Evolutionary conservation across 2,329 filamentous ascomycete species (phyloP).

Genomic region (Teratosphaeria destructans): DNA sequence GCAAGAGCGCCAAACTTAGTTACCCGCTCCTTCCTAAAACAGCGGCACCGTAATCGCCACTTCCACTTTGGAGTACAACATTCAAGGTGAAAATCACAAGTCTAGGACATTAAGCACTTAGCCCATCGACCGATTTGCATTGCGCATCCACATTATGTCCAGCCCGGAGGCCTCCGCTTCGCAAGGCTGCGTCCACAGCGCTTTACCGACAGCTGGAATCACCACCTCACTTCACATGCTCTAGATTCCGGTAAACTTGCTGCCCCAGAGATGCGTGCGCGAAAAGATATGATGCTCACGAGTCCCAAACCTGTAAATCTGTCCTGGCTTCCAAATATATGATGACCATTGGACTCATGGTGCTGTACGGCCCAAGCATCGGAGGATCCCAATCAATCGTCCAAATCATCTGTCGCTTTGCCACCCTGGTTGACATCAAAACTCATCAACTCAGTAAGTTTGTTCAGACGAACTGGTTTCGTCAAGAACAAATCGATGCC

Average conservation of each 20-base stretch:
- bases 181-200: no score
- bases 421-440: neutral
- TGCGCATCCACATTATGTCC: no score
- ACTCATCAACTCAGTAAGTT: neutral
- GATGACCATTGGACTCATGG: neutral
- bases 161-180: no score
- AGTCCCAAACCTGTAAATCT: neutral
- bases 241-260: no score
- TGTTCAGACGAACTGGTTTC: slow-evolving; percentile 9
- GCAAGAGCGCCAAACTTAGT: neutral
- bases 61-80: neutral
- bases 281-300: no score
- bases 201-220: no score
- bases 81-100: neutral
- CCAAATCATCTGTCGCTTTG: neutral
- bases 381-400: neutral
- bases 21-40: neutral
- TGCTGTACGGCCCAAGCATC: neutral
- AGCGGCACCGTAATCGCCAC: neutral
- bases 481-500: slow-evolving; percentile 24
- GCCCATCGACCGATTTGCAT: no score
- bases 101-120: neutral
- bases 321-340: neutral
- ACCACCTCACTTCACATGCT: no score
- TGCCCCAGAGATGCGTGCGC: no score